Percentiles rank a stretch among this genome's conserved stretches.
Conservation (phyloP, 768 basidiomycete genomes). For the Dacryopinax primogenitus region DNA sequence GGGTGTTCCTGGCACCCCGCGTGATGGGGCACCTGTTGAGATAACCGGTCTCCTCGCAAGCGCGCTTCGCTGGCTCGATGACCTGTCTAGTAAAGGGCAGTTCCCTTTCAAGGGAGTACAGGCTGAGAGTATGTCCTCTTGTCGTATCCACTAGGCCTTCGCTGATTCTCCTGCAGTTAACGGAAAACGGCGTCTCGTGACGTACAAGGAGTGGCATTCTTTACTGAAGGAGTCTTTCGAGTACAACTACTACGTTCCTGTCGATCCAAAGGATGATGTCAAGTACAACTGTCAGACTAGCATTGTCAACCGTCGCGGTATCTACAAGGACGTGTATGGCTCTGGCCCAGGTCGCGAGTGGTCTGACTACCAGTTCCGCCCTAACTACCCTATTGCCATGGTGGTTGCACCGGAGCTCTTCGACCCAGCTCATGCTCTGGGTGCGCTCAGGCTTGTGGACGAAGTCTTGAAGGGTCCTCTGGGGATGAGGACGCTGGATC, state of each 20-base stretch:
- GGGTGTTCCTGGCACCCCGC: conserved; percentile 87
- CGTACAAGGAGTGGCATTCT: conserved; percentile 81
- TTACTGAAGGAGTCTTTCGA: conserved; percentile 82
- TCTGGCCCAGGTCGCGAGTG: conserved; percentile 79
- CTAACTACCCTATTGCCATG: conserved; percentile 95
- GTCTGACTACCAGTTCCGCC: conserved; percentile 92
- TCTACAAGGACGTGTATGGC: conserved; percentile 96
- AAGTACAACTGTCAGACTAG: conserved; percentile 55
- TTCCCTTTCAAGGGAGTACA: conserved; percentile 89
- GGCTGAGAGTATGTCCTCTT: conserved; percentile 47
- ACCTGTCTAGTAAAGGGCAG: conserved; percentile 45
- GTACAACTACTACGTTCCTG: conserved; percentile 77
- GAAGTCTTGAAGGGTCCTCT: conserved; percentile 69
- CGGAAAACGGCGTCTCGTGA: conserved; percentile 53
- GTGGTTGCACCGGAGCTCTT: conserved; percentile 93
- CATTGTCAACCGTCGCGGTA: conserved; percentile 78
- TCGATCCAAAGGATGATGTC: conserved; percentile 56
- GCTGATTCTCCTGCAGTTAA: conserved; percentile 39
- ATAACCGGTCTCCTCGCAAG: conserved; percentile 90
- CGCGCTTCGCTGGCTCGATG: conserved; percentile 76
- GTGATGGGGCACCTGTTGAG: conserved; percentile 92
- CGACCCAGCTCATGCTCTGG: conserved; percentile 62
- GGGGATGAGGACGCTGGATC: conserved; percentile 94
- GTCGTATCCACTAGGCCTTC: background rate
- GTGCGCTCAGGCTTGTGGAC: conserved; percentile 69